Percentiles rank a stretch among this genome's conserved stretches.
Evolutionary conservation across 2,329 filamentous ascomycete genomes (phyloP).

Genomic region (Claviceps spartinae): DNA sequence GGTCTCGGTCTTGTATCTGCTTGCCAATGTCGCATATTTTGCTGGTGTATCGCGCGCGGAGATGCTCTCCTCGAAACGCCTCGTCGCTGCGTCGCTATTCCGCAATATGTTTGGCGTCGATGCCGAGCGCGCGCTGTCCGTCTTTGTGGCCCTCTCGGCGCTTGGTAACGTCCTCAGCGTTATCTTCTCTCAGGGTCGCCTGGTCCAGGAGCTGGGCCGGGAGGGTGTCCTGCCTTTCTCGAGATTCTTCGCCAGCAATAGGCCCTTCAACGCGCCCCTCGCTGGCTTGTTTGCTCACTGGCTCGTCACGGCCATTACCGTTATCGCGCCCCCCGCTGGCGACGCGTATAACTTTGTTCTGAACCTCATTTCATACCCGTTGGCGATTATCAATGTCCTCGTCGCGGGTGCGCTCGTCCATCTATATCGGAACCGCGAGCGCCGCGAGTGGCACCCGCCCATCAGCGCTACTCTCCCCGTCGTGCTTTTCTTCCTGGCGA

Average conservation of each 20-base stretch:
- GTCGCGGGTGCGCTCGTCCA: conserved; percentile 39
- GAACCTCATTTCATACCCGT: conserved; percentile 51
- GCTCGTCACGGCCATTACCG: conserved; percentile 49
- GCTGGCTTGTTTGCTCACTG: conserved; percentile 51
- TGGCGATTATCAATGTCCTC: conserved; percentile 43
- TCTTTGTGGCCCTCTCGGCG: conserved; percentile 54
- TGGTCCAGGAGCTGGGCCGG: conserved; percentile 52
- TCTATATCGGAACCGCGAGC: conserved; percentile 35
- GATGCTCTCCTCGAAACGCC: conserved; percentile 35
- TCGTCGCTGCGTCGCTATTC: conserved; percentile 42
- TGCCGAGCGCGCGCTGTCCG: conserved; percentile 46
- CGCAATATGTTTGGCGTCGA: conserved; percentile 38
- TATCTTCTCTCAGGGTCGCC: conserved; percentile 53
- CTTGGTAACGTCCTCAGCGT: conserved; percentile 55
- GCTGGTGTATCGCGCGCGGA: conserved; percentile 41
- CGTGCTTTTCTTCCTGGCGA: conserved; percentile 43
- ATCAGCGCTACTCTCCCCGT: conserved; percentile 41
- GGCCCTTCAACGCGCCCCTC: conserved; percentile 48
- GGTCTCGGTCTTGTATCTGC: conserved; percentile 49
- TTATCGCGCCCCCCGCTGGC: conserved; percentile 52
- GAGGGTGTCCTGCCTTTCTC: conserved; percentile 54
- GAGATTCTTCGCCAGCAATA: conserved; percentile 48
- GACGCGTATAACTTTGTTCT: conserved; percentile 53
- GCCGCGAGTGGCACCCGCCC: conserved; percentile 39
- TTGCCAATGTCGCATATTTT: conserved; percentile 56